Percentiles rank a stretch among this genome's conserved stretches.
phyloP scores from a whole-genome alignment of 345 rosid species.

The Nephelium lappaceum region DNA sequence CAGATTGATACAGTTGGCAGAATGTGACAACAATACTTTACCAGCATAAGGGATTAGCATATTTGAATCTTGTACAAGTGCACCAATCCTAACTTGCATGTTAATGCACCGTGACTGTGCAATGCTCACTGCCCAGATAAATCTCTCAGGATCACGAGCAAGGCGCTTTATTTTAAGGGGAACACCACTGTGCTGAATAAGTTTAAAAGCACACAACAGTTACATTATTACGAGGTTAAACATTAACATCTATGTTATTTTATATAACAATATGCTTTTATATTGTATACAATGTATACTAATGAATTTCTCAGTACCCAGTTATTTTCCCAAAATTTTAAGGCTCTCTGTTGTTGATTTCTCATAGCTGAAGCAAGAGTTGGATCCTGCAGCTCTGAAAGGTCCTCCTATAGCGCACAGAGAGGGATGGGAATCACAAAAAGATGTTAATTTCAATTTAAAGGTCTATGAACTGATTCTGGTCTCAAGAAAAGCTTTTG shows the following conservation, averaged over 20 bases:
- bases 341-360: conserved; percentile 65
- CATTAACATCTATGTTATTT: background rate
- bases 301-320: conserved; percentile 57
- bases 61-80: conserved; percentile 81
- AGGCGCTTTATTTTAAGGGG: conserved; percentile 92
- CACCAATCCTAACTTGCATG: conserved; percentile 83
- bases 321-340: conserved; percentile 86
- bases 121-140: conserved; percentile 82
- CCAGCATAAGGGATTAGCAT: conserved; percentile 97
- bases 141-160: conserved; percentile 78
- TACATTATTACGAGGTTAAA: conserved; percentile 15
- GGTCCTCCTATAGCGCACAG: conserved; percentile 58
- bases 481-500: background rate
- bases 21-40: conserved; percentile 28
- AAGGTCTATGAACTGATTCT: background rate
- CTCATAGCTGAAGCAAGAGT: conserved; percentile 76
- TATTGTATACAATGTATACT: background rate
- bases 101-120: conserved; percentile 85
- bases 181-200: conserved; percentile 67
- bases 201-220: conserved; percentile 17
- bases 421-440: conserved; percentile 19
- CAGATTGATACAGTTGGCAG: background rate
- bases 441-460: background rate
- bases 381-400: conserved; percentile 83
- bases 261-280: conserved; percentile 13